Evolutionary conservation across 73 alveolate species (phyloP).

Genomic region (Breviolum minutum): DNA sequence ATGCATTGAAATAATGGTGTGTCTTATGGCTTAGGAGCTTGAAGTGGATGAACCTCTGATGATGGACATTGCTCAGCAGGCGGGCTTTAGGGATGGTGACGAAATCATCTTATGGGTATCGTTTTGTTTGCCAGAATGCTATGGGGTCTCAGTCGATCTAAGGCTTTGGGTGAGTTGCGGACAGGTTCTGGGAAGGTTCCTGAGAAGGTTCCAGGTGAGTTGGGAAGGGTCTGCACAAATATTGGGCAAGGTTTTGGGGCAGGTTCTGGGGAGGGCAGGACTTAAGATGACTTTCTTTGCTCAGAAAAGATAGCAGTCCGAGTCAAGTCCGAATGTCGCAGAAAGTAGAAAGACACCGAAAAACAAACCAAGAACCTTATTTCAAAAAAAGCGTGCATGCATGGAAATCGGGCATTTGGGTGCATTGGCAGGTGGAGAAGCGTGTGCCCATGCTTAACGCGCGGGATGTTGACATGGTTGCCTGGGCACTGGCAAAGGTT

Average conservation of each 20-base stretch:
- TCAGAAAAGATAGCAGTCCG: too few relatives aligned
- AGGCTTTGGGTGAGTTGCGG: too few relatives aligned
- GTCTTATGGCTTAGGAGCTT: not conserved
- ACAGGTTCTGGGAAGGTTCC: not conserved
- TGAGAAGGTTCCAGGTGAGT: not conserved
- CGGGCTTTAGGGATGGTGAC: not conserved
- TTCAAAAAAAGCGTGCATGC: not conserved
- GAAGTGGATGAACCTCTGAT: conserved; percentile 25
- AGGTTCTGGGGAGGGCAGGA: not conserved
- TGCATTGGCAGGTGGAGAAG: conserved; percentile 38
- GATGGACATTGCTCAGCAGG: conserved; percentile 66
- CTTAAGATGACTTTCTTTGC: too few relatives aligned
- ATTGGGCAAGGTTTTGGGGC: not conserved
- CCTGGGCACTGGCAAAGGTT: conserved; percentile 78
- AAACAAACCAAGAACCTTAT: not conserved
- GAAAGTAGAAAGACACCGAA: too few relatives aligned
- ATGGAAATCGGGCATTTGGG: too few relatives aligned
- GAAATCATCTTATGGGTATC: too few relatives aligned
- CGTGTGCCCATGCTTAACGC: conserved; percentile 18
- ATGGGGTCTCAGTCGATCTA: not conserved
- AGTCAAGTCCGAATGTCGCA: too few relatives aligned
- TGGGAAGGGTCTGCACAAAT: too few relatives aligned
- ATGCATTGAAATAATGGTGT: not conserved
- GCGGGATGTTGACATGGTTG: conserved; percentile 81
- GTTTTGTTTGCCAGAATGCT: not conserved